Evolutionary conservation across 208 protist species (phyloP).

Genomic region (Strigomonas galati): DNA sequence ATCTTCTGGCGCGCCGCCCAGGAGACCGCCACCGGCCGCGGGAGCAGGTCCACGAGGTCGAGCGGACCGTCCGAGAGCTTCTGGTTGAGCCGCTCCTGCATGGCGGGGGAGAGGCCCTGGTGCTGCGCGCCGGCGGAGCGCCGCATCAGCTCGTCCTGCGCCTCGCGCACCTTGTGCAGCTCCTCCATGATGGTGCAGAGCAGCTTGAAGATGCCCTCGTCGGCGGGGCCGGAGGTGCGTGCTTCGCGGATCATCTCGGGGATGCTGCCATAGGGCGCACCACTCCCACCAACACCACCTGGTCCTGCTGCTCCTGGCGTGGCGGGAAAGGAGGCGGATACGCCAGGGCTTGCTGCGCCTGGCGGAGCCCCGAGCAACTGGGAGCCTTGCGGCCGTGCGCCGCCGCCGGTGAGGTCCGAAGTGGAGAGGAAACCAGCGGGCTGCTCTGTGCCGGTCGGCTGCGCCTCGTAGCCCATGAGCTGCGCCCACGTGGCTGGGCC

Average conservation of each 20-base stretch:
- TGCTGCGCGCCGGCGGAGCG: slow-evolving; percentile 18
- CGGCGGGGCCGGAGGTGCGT: slow-evolving; percentile 2
- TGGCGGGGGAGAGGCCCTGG: slow-evolving; percentile 29
- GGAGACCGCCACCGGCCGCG: slow-evolving; percentile 62
- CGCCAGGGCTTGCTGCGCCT: too few relatives aligned
- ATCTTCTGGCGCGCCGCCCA: slow-evolving; percentile 58
- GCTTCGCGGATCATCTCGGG: not conserved
- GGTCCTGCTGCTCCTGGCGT: too few relatives aligned
- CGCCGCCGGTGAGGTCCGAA: too few relatives aligned
- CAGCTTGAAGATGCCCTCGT: slow-evolving; percentile 66
- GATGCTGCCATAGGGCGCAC: not conserved
- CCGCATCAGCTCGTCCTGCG: slow-evolving; percentile 56
- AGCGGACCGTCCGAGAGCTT: slow-evolving; percentile 46
- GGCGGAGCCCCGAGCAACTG: too few relatives aligned
- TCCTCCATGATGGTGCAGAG: slow-evolving; percentile 85
- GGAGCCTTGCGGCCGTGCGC: too few relatives aligned
- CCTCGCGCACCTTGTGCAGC: slow-evolving; percentile 67
- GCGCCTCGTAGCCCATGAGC: too few relatives aligned
- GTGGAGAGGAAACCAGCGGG: too few relatives aligned
- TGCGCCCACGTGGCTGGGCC: too few relatives aligned
- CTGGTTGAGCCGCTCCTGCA: slow-evolving; percentile 41
- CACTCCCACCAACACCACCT: too few relatives aligned
- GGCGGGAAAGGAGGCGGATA: too few relatives aligned
- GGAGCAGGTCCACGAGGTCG: slow-evolving; percentile 66
- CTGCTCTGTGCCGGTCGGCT: too few relatives aligned